These are phyloP conservation scores for Boletus smithii DNA, from an alignment of 1,284 basidiomycete genomes.

Conservation along the genomic window DNA sequence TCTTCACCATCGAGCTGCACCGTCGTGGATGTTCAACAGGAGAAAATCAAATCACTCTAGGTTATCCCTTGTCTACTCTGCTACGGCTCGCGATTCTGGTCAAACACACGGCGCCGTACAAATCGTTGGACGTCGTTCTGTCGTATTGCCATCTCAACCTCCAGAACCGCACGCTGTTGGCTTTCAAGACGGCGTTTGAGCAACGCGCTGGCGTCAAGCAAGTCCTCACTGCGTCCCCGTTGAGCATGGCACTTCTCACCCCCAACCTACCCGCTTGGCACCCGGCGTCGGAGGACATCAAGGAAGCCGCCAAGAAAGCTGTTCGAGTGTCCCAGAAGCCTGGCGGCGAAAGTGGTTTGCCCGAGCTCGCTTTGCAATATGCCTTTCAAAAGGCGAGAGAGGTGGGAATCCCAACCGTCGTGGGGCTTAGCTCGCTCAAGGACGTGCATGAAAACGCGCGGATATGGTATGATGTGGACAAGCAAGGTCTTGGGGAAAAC, in stretches of 20 bases:
- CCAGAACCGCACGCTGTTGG: slow-evolving; percentile 69
- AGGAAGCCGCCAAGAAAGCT: slow-evolving; percentile 37
- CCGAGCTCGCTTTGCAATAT: slow-evolving; percentile 73
- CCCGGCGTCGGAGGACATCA: slow-evolving; percentile 64
- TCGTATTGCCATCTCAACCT: slow-evolving; percentile 86
- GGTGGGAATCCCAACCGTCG: slow-evolving; percentile 63
- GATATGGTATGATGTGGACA: slow-evolving; percentile 61
- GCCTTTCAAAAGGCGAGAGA: slow-evolving; percentile 52
- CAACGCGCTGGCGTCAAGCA: slow-evolving; percentile 65
- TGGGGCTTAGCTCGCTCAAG: slow-evolving; percentile 65
- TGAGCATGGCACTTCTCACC: slow-evolving; percentile 89
- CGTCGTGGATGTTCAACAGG: neutral
- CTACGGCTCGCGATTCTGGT: slow-evolving; percentile 81
- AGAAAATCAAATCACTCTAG: slow-evolving; percentile 39
- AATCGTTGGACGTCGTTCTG: slow-evolving; percentile 77
- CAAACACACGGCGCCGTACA: slow-evolving; percentile 56
- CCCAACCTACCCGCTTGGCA: slow-evolving; percentile 78
- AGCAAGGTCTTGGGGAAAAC: slow-evolving; percentile 31
- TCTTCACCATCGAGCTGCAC: slow-evolving; percentile 7
- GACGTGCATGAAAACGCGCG: slow-evolving; percentile 75
- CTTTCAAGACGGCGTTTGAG: slow-evolving; percentile 61
- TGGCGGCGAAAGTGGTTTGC: slow-evolving; percentile 40
- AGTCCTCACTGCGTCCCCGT: slow-evolving; percentile 82
- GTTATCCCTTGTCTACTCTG: slow-evolving; percentile 87
- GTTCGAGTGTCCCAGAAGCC: slow-evolving; percentile 16